phyloP scores from a whole-genome alignment of 345 rosid species.

The Aurinia saxatilis region DNA sequence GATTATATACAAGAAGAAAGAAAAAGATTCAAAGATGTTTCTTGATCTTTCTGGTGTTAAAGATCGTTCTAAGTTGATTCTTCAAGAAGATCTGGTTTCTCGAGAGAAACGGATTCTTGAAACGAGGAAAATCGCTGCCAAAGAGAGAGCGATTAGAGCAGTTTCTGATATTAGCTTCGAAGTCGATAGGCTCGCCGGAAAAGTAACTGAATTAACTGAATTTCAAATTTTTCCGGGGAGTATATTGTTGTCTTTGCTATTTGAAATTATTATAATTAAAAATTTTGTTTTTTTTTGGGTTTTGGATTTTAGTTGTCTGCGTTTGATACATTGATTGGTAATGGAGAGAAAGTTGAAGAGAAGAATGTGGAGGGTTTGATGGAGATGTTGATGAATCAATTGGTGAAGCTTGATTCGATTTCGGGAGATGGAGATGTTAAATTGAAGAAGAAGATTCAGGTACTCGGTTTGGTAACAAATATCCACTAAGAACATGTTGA shows the following conservation, averaged over 20 bases:
- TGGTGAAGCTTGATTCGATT: slow-evolving; percentile 72
- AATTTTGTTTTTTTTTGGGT: background rate
- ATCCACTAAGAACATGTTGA: too few species aligned
- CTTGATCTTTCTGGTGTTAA: slow-evolving; percentile 77
- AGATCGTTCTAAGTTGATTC: slow-evolving; percentile 78
- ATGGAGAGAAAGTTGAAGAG: slow-evolving; percentile 70
- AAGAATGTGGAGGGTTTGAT: slow-evolving; percentile 47
- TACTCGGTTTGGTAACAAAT: background rate
- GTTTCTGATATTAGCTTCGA: slow-evolving; percentile 68
- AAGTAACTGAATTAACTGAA: slow-evolving; percentile 33
- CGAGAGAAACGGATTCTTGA: slow-evolving; percentile 72
- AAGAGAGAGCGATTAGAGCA: slow-evolving; percentile 65
- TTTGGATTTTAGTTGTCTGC: slow-evolving; percentile 57
- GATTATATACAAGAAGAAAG: slow-evolving; percentile 76
- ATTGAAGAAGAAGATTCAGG: slow-evolving; percentile 88
- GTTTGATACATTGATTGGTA: slow-evolving; percentile 47
- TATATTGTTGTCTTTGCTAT: background rate
- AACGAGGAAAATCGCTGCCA: slow-evolving; percentile 56
- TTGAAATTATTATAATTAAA: background rate
- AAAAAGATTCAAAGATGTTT: slow-evolving; percentile 85
- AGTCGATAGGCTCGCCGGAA: slow-evolving; percentile 69
- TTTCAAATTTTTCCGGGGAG: background rate
- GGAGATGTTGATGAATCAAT: slow-evolving; percentile 77
- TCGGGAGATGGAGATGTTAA: slow-evolving; percentile 64
- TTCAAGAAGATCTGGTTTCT: slow-evolving; percentile 67